Evolutionary conservation across 2,329 filamentous ascomycete species (phyloP), one percentile per base, ranked within the genome.

Genomic region (Sclerotinia spermophila): DNA sequence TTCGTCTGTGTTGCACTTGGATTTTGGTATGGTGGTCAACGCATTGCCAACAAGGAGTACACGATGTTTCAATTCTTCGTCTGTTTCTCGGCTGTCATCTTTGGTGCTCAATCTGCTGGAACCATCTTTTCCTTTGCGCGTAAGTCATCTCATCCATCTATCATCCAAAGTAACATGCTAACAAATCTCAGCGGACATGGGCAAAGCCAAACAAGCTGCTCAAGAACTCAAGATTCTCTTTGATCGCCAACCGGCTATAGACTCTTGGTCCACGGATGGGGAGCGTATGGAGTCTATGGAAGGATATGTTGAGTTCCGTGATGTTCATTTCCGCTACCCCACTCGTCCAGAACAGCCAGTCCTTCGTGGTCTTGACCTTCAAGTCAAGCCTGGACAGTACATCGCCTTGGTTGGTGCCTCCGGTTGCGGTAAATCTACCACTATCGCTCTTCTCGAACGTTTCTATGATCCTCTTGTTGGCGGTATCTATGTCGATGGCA

Each of bases 281-380:
- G 86, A 87, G 27, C 82, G 81, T 2, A 76, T 96, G 10, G 81
- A 87, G 1, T 78, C 84, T 2, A 85, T 95, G 35, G 87, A 96
- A 30, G 95, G 94, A 38, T 86, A 86, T 19, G 87, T 99, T 73
- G 94, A 98, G 79, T 97, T 99, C 83, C 89, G 92, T 30, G 90
- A 96, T 74, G 94, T 98, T 2, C 93, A 97, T 79, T 98, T 97
- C 86, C 88, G 93, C 56, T 99, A 98, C 78, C 94, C 95, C 0
- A 97, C 93, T 0, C 89, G 96, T 1, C 92, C 93, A 0, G 93
- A 97, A 75, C 93, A 97, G 76, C 92, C 93, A n/a, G 93, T 98
- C 0, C 88, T 98, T 3, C 91, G 93, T 40, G 95, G 94, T 0
- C 84, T 97, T 17, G 90, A 95, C 80, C 84, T 95, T 10, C 84